These are phyloP conservation scores for Candida freyschussii DNA, from an alignment of 1,139 yeast genomes.

Conservation along the genomic window DNA sequence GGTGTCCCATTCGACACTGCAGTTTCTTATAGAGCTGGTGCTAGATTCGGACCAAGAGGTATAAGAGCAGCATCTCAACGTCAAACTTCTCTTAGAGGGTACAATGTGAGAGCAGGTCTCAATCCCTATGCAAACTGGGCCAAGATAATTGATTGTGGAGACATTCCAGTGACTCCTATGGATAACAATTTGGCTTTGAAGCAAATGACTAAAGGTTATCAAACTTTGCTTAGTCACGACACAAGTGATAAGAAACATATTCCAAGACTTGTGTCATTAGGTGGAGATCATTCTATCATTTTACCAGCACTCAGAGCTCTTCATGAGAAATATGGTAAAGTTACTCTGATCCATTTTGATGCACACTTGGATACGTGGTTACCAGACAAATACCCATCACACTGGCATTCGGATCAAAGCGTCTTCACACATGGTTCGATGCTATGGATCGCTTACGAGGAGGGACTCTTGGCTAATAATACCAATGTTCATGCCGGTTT, in stretches of 20 bases:
- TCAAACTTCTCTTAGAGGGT: conserved; percentile 62
- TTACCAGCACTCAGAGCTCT: conserved; percentile 67
- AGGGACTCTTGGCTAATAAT: conserved; percentile 51
- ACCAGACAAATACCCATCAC: conserved; percentile 62
- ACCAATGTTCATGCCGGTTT: conserved; percentile 68
- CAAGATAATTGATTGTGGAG: conserved; percentile 70
- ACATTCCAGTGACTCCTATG: conserved; percentile 74
- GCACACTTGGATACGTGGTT: conserved; percentile 81
- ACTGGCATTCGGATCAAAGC: conserved; percentile 62
- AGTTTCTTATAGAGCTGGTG: conserved; percentile 68
- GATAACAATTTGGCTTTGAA: conserved; percentile 63
- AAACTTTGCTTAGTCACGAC: conserved; percentile 34
- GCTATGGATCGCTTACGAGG: conserved; percentile 73
- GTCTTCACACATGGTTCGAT: conserved; percentile 75
- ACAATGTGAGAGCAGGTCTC: conserved; percentile 58
- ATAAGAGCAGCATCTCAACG: conserved; percentile 71
- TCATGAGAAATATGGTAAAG: conserved; percentile 52
- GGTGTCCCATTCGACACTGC: conserved; percentile 83
- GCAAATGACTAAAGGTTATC: conserved; percentile 66
- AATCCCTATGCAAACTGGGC: conserved; percentile 57
- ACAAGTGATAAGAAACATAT: conserved; percentile 27
- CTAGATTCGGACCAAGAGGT: conserved; percentile 77
- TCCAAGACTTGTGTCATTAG: conserved; percentile 66
- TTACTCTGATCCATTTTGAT: conserved; percentile 70
- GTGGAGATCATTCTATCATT: conserved; percentile 75